phyloP scores from a whole-genome alignment of 768 basidiomycete genomes.

The Galerina marginata region DNA sequence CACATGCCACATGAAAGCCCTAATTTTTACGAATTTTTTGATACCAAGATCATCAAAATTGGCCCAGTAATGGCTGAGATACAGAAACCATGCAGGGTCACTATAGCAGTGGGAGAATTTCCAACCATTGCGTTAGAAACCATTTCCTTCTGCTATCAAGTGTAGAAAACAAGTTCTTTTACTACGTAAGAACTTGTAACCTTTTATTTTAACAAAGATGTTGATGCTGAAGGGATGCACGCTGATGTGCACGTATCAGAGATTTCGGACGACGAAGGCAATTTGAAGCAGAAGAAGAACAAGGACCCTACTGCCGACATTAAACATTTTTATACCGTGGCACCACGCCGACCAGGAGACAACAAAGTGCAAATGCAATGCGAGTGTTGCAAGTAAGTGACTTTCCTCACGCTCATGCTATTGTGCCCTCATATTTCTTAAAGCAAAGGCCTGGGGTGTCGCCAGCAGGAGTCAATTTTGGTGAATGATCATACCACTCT shows the following conservation, averaged over 20 bases:
- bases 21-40: too few relatives aligned
- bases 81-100: too few relatives aligned
- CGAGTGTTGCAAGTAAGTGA: neutral
- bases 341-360: neutral
- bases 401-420: neutral
- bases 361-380: neutral
- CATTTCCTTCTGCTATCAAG: too few relatives aligned
- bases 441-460: neutral
- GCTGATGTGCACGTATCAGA: conserved; percentile 1
- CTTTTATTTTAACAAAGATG: neutral
- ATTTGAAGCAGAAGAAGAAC: neutral
- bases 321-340: neutral
- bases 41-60: too few relatives aligned
- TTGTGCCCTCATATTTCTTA: neutral
- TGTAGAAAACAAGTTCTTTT: too few relatives aligned
- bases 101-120: too few relatives aligned
- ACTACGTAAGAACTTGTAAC: neutral
- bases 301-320: neutral
- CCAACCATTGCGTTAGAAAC: too few relatives aligned
- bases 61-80: too few relatives aligned
- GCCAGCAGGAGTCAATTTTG: neutral
- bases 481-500: neutral
- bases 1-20: too few relatives aligned
- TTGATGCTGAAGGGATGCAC: neutral
- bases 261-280: neutral